Conservation (phyloP, 441 rosid species). For the Pelargonium myrrhifolium region DNA sequence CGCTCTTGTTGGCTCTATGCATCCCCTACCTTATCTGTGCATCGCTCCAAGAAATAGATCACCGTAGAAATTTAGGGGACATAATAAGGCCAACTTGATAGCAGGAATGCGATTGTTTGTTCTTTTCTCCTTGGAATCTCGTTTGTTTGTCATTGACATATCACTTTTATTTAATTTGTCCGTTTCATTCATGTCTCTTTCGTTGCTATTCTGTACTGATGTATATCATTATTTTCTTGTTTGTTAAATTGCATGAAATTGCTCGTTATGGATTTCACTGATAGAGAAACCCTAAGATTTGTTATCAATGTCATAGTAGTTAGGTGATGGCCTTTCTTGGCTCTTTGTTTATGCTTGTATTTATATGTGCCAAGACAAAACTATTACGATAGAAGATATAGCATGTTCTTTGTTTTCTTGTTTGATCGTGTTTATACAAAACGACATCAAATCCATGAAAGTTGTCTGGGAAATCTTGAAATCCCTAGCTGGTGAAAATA, state of each 20-base stretch:
- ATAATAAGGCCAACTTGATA: slow-evolving; percentile 17
- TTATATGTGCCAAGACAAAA: not conserved
- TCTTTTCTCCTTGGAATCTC: slow-evolving; percentile 21
- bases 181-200: not conserved
- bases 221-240: not conserved
- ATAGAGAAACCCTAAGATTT: no score
- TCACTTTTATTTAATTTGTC: no score
- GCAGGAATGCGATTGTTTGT: slow-evolving; percentile 18
- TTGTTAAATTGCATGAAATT: not conserved
- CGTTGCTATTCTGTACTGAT: not conserved
- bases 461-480: not conserved
- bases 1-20: not conserved
- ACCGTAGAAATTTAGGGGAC: slow-evolving; percentile 4
- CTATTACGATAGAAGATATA: not conserved
- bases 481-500: not conserved
- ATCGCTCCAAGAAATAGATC: slow-evolving; percentile 17
- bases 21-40: not conserved
- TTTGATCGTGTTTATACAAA: not conserved
- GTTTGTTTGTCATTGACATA: not conserved
- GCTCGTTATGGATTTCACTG: not conserved
- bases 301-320: not conserved
- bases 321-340: not conserved
- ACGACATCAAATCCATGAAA: not conserved
- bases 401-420: not conserved
- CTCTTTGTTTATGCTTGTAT: not conserved